These are phyloP conservation scores for Coemansia sp. DNA, from an alignment of 192 early-diverging fungal genomes.

Conservation along the genomic window DNA sequence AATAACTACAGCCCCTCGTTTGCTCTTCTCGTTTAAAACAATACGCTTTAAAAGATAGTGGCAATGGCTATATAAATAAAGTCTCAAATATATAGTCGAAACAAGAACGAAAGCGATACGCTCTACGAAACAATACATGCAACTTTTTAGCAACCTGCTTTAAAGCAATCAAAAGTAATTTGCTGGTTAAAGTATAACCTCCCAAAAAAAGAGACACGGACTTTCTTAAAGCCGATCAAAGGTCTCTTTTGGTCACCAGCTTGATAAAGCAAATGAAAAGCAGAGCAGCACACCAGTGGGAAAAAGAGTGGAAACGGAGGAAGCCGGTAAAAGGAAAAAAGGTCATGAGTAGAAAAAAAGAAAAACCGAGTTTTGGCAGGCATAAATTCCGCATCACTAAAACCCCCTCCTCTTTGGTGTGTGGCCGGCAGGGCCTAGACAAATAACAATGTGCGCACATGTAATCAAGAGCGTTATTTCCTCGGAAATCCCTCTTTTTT, in stretches of 20 bases:
- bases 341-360: not conserved
- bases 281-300: not conserved
- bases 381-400: constrained; percentile 8
- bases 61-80: no score
- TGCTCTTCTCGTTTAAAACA: no score
- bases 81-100: no score
- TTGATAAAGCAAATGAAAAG: constrained; percentile 3
- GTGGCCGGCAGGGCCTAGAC: not conserved
- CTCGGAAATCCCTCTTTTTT: not conserved
- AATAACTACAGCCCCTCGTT: not conserved
- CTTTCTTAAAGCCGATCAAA: no score
- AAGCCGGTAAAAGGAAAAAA: not conserved
- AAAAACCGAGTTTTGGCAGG: not conserved
- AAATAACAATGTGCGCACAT: not conserved
- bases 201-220: no score
- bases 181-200: no score
- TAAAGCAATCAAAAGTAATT: no score
- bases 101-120: no score
- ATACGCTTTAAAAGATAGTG: no score
- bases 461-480: constrained; percentile 5
- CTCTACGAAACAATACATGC: no score
- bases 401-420: not conserved
- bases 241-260: no score
- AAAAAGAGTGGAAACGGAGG: not conserved
- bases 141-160: no score